Evolutionary conservation across 2,329 filamentous ascomycete species (phyloP), one percentile per base, ranked within the genome.

Genomic region (Thielaviopsis ethacetica): DNA sequence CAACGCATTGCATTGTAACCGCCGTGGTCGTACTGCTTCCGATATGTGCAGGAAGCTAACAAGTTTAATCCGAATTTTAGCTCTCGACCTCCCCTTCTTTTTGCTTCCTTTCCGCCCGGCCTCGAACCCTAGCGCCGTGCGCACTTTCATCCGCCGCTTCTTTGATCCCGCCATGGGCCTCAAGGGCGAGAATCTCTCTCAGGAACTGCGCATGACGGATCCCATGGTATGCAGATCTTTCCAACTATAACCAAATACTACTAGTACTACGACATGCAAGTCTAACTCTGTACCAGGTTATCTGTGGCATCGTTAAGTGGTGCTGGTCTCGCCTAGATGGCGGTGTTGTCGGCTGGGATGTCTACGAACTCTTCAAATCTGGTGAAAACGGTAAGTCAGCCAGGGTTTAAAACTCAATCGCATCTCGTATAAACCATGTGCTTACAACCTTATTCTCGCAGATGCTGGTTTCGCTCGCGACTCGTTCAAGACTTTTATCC

Each of bases 271-370:
- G n/a, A n/a, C 41, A 27, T 49, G 34, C 21, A 51, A 27, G 51
- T 30, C 38, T 59, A 53, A 57, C 41, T 21, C 26, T 10, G 12
- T 21, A 47, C 30, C 63, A 95, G 89, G 90, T 95, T 59, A 80
- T 98, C 58, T 91, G 90, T 63, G 93, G 91, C 66, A 90, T 96
- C 50, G 78, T 93, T 64, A 98, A 97, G 75, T 98, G 93, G 93
- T 97, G 91, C 71, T 98, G 93, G 93, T 91, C 88, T 69, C 83
- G 93, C 72, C 76, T 98, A 56, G 82, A 86, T 50, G 89, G 90
- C 61, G 93, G 93, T 67, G 84, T 98, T 15, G 91, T 98, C 41
- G 90, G 89, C 60, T 97, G 93, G 93, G 90, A 96, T 67, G 89
- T 89, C 50, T 98, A 98, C 68, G 91, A 97, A 69, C 79, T 95